Percentiles rank a stretch among this genome's conserved stretches.
Conservation (phyloP, 73 alveolate genomes). For the Symbiodinium natans region DNA sequence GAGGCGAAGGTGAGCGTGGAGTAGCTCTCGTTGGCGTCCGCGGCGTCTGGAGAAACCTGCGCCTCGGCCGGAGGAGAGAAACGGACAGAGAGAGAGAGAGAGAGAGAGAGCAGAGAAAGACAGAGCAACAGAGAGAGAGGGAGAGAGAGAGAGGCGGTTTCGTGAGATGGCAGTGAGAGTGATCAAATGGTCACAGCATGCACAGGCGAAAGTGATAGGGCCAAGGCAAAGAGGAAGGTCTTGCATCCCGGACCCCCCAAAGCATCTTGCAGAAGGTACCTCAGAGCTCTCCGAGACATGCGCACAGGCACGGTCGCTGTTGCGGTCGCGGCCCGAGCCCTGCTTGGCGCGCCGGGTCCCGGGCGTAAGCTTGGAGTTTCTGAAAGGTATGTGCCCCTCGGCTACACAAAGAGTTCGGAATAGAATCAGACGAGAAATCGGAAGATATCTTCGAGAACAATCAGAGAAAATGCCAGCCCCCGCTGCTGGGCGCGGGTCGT, state of each 20-base stretch:
- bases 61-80: background rate
- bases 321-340: too few species aligned
- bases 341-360: too few species aligned
- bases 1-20: slow-evolving; percentile 83
- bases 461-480: background rate
- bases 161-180: too few species aligned
- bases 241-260: slow-evolving; percentile 83
- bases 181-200: too few species aligned
- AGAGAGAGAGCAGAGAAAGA: too few species aligned
- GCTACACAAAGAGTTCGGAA: background rate
- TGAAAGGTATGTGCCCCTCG: slow-evolving; percentile 20
- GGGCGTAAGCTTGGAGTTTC: slow-evolving; percentile 79
- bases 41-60: slow-evolving; percentile 72
- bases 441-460: too few species aligned
- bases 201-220: too few species aligned
- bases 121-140: too few species aligned
- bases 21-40: slow-evolving; percentile 64
- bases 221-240: slow-evolving; percentile 27
- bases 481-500: background rate
- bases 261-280: slow-evolving; percentile 24
- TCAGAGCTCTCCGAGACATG: background rate
- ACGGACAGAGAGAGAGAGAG: too few species aligned
- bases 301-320: background rate
- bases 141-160: too few species aligned
- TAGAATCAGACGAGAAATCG: background rate